Evolutionary conservation across 495 filamentous ascomycete species (phyloP).

Genomic region (Talaromyces nanjingensis): DNA sequence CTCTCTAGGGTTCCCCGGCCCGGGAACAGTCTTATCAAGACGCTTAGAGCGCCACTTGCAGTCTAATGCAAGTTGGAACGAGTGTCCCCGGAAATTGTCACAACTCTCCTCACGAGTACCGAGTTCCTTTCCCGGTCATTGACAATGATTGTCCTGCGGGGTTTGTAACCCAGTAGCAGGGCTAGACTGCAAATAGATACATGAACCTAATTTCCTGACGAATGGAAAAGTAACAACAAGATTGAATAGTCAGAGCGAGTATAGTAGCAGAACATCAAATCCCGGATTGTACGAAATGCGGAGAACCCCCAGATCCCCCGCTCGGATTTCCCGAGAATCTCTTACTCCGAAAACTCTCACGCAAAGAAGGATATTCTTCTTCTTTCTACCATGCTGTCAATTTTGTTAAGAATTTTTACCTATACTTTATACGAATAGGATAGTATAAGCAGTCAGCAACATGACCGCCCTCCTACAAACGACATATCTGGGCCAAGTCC

Average conservation of each 20-base stretch:
- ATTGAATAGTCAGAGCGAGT: neutral
- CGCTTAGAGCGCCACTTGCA: neutral
- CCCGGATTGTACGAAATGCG: neutral
- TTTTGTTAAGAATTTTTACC: neutral
- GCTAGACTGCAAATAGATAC: neutral
- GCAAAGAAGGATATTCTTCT: neutral
- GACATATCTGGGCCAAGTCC: slow-evolving; percentile 16
- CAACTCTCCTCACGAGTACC: neutral
- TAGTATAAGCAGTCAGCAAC: neutral
- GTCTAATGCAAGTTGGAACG: neutral
- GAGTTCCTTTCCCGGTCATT: neutral
- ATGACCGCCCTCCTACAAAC: slow-evolving; percentile 16
- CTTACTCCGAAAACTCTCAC: neutral
- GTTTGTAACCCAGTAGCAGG: neutral
- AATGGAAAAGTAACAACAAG: too few species aligned
- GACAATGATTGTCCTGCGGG: neutral
- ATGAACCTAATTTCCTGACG: neutral
- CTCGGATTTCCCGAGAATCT: neutral
- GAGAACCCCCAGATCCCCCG: neutral
- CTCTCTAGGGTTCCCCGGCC: neutral
- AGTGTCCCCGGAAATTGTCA: neutral
- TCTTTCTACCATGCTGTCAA: neutral
- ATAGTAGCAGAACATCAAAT: neutral
- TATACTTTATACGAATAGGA: neutral
- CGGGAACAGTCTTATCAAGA: neutral